These are phyloP conservation scores for Stramenopiles sp. DNA, from an alignment of 352 stramenopile species.

Conservation along the genomic window DNA sequence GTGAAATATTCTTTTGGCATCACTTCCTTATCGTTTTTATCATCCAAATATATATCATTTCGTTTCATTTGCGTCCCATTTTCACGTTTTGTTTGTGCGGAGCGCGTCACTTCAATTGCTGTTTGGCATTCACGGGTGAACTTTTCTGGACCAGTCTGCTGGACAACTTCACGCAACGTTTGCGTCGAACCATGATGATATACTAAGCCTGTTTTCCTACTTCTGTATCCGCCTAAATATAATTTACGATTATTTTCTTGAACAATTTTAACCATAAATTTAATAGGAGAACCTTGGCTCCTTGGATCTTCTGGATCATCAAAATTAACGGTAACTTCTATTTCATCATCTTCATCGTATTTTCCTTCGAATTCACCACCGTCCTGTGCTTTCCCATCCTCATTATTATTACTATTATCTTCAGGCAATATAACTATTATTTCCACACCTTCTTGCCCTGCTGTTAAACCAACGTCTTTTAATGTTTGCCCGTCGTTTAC, in stretches of 20 bases:
- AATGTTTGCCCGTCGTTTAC: constrained; percentile 35
- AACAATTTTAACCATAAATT: constrained; percentile 40
- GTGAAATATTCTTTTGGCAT: constrained; percentile 55
- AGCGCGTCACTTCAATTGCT: constrained; percentile 40
- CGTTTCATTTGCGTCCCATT: constrained; percentile 65
- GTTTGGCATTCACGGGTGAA: constrained; percentile 67
- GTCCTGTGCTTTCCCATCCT: background rate
- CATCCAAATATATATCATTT: constrained; percentile 35
- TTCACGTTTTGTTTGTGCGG: constrained; percentile 57
- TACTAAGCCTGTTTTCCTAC: constrained; percentile 54
- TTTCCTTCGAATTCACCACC: constrained; percentile 22
- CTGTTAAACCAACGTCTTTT: constrained; percentile 28
- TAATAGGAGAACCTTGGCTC: constrained; percentile 23
- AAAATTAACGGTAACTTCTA: constrained; percentile 49
- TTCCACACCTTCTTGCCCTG: constrained; percentile 9
- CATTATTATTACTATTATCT: background rate
- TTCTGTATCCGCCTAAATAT: constrained; percentile 60
- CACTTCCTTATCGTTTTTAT: constrained; percentile 35
- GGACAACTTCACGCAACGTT: constrained; percentile 13
- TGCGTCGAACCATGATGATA: constrained; percentile 70
- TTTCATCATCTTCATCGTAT: constrained; percentile 53
- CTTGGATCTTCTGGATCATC: constrained; percentile 16
- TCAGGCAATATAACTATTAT: constrained; percentile 25
- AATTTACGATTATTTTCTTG: constrained; percentile 49
- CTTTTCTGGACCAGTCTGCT: constrained; percentile 21